Base-by-base conservation (phyloP, 2,329 filamentous ascomycete species). In the Cephalotrichum gorgonifer region DNA sequence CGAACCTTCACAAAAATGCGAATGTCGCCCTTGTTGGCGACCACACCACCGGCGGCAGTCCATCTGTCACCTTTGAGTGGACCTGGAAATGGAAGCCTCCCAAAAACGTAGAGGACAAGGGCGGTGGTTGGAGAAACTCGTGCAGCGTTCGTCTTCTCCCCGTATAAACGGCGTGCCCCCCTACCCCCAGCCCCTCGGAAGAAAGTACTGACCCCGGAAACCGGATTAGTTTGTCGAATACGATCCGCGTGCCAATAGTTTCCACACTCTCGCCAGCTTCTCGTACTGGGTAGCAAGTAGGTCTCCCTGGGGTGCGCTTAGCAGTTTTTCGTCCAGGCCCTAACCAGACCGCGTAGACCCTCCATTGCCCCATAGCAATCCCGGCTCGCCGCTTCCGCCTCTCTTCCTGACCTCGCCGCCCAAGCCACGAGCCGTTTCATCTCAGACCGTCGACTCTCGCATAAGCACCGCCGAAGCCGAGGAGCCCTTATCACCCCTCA, bases 1-100 rank as follows among this genome's bases (percentile, higher is more conserved):
- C 93, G 1, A 98, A 98, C 61, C 73, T 98, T 50, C 93, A 98
- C 71, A 97, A 95, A 64, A 97, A 96, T 62, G 78, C 89, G 49
- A 97, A 97, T 62, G 93, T 98, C 35, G 86, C 94, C 60, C 75
- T 97, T 42, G 83, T 98, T n/a, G 93, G 93, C 3, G 89, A 95
- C 63, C 96, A 86, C 62, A 77, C 79, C 3, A 98, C 93, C 0
- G 81, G 77, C 28, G 90, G 91, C n/a, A 87, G 74, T 58, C 73
- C 85, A 6, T 91, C 88, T 2, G 84, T 95, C 27, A 83, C 88
- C 30, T 96, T 96, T 62, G 85, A 91, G 55, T 98, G 91, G 89
- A 83, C 85, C 7, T 98, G 93, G 93, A 93, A 85, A 72, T 98
- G 91, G 89, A 88, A 86, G 62, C 88, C 93, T 8, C 93, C 93